Evolutionary conservation across 1,139 yeast species (phyloP).

Genomic region (Debaryomyces nepalensis): DNA sequence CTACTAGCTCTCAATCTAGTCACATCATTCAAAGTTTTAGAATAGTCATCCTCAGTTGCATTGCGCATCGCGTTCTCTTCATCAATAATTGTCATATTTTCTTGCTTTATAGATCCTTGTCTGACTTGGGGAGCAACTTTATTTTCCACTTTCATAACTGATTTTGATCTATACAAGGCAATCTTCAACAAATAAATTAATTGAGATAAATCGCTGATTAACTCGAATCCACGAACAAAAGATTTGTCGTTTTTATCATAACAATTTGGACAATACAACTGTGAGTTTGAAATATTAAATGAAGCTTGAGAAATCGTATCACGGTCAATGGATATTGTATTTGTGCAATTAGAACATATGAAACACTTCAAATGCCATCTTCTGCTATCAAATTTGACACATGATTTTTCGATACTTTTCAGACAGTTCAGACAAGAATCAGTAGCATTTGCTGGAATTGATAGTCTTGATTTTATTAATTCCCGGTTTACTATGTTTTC

Average conservation of each 20-base stretch:
- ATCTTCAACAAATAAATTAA: constrained; percentile 77
- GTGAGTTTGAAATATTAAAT: constrained; percentile 28
- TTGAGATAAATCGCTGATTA: constrained; percentile 73
- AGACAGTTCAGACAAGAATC: constrained; percentile 77
- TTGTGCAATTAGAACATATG: constrained; percentile 59
- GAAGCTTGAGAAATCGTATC: constrained; percentile 40
- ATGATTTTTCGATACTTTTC: constrained; percentile 80
- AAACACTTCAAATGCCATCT: constrained; percentile 88
- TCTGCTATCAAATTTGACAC: constrained; percentile 61
- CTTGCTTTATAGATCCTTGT: constrained; percentile 11
- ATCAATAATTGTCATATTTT: constrained; percentile 21
- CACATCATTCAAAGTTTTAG: constrained; percentile 76
- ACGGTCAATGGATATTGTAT: constrained; percentile 28
- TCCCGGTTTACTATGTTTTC: constrained; percentile 8
- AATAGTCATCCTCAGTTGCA: constrained; percentile 50
- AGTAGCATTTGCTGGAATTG: constrained; percentile 65
- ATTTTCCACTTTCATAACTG: constrained; percentile 51
- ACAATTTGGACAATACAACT: constrained; percentile 63
- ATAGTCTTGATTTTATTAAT: constrained; percentile 40
- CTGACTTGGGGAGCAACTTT: constrained; percentile 1
- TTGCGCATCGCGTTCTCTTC: constrained; percentile 23
- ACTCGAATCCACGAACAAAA: constrained; percentile 52
- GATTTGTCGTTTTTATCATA: constrained; percentile 51
- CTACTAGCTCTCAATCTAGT: constrained; percentile 77
- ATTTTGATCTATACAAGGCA: constrained; percentile 78